A percentile compares a stretch with the other conserved stretches of the same genome.
These are phyloP conservation scores for Neopestalotiopsis sp. DNA, from an alignment of 2,329 filamentous ascomycete genomes.

Conservation along the genomic window DNA sequence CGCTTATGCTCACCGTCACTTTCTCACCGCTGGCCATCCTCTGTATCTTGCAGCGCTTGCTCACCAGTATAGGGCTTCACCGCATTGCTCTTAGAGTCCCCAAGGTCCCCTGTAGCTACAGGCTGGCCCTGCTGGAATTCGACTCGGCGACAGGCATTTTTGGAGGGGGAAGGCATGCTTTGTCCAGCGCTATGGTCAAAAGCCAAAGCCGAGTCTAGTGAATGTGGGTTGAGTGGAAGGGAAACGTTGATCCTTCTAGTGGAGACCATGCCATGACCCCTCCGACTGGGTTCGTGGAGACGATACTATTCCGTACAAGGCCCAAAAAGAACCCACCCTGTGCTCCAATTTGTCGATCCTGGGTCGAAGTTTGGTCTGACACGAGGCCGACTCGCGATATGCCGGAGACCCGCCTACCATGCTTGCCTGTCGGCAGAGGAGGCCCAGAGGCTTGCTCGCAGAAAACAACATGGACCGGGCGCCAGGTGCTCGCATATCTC, in stretches of 20 bases:
- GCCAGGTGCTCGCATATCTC: neutral
- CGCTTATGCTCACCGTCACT: neutral
- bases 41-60: slow-evolving; percentile 6
- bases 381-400: slow-evolving; percentile 17
- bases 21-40: slow-evolving; percentile 4
- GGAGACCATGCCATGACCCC: slow-evolving; percentile 9
- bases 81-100: slow-evolving; percentile 2
- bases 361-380: slow-evolving; percentile 11
- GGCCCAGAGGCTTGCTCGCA: neutral
- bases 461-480: neutral
- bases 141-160: slow-evolving; percentile 8
- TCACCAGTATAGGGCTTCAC: slow-evolving; percentile 1
- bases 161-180: slow-evolving; percentile 6
- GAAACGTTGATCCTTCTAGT: slow-evolving; percentile 18
- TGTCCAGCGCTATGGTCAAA: slow-evolving; percentile 10
- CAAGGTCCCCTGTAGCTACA: slow-evolving; percentile 3
- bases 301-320: neutral
- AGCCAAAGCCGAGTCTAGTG: slow-evolving; percentile 12
- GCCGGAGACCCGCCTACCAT: slow-evolving; percentile 1
- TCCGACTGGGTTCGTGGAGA: slow-evolving; percentile 13
- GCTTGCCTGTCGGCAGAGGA: slow-evolving; percentile 6
- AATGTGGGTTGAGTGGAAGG: slow-evolving; percentile 11
- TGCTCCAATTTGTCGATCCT: slow-evolving; percentile 2
- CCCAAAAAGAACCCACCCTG: slow-evolving; percentile 5
- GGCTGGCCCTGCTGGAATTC: neutral